A percentile compares a stretch with the other conserved stretches of the same genome.
These are phyloP conservation scores for Helicostylum pulchrum DNA, from an alignment of 192 early-diverging fungal species.

Conservation along the genomic window DNA sequence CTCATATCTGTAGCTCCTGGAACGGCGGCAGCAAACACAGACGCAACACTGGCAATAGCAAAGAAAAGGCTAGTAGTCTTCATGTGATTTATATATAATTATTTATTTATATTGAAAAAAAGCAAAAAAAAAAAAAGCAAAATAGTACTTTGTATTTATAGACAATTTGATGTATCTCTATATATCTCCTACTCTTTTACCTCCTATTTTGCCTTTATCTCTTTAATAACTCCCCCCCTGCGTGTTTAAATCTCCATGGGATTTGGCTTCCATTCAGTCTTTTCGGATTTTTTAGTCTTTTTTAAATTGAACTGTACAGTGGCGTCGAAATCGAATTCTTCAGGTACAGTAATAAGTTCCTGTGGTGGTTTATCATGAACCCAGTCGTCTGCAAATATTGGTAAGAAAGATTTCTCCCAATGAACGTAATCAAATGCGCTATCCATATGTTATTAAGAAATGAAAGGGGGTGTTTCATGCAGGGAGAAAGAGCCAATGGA, in stretches of 20 bases:
- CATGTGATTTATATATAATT: too few relatives aligned
- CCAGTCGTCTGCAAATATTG: background rate
- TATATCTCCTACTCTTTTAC: too few relatives aligned
- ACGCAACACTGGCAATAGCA: too few relatives aligned
- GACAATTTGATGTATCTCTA: too few relatives aligned
- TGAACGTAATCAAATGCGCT: background rate
- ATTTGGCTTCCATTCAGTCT: background rate
- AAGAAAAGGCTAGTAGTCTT: too few relatives aligned
- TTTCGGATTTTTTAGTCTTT: background rate
- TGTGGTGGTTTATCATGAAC: background rate
- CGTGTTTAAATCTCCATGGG: background rate
- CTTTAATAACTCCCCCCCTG: too few relatives aligned
- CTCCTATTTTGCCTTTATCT: too few relatives aligned
- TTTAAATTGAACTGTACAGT: background rate
- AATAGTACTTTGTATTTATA: too few relatives aligned
- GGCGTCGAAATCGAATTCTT: background rate
- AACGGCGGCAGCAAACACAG: too few relatives aligned
- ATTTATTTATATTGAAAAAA: too few relatives aligned
- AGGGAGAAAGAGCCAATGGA: background rate
- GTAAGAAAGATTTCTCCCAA: background rate
- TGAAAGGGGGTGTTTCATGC: background rate
- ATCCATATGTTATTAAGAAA: background rate
- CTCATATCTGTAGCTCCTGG: background rate
- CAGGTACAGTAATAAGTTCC: background rate
- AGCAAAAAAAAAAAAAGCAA: too few relatives aligned